phyloP scores from a whole-genome alignment of 108 stramenopile species.

The Schizochytrium sp. region DNA sequence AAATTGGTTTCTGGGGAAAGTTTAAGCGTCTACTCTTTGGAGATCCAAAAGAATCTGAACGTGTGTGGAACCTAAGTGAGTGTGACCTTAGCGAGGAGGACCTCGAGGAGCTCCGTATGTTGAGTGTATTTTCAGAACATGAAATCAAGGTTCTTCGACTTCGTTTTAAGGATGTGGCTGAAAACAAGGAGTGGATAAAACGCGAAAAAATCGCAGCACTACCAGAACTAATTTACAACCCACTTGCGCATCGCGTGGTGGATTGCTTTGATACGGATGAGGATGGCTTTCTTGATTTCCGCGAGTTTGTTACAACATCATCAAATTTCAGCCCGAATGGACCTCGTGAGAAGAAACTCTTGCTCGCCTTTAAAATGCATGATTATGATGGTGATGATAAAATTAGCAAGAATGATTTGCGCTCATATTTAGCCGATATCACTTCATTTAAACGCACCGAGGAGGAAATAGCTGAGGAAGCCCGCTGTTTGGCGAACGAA shows the following conservation, averaged over 20 bases:
- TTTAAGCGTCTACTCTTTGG: neutral
- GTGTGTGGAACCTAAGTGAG: neutral
- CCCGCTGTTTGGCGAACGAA: neutral
- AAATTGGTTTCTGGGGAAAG: neutral
- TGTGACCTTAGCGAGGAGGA: slow-evolving; percentile 52
- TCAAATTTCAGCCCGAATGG: slow-evolving; percentile 19
- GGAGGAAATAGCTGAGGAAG: neutral
- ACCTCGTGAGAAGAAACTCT: slow-evolving; percentile 48
- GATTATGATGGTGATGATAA: slow-evolving; percentile 53
- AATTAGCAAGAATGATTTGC: slow-evolving; percentile 11
- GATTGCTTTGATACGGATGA: slow-evolving; percentile 42
- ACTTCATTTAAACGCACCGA: neutral
- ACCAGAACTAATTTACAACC: neutral
- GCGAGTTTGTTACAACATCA: neutral
- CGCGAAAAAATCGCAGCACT: neutral
- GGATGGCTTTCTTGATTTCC: slow-evolving; percentile 48
- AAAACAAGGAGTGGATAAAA: slow-evolving; percentile 3
- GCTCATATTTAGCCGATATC: neutral
- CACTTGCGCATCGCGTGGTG: slow-evolving; percentile 11
- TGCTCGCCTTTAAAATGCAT: slow-evolving; percentile 28
- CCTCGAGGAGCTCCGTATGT: slow-evolving; percentile 32
- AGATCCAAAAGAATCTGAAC: neutral
- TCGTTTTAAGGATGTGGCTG: slow-evolving; percentile 4
- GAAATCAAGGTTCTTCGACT: slow-evolving; percentile 38
- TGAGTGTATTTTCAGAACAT: neutral